Evolutionary conservation across 306 rosid species (phyloP).

Genomic region (Lupinus albus): DNA sequence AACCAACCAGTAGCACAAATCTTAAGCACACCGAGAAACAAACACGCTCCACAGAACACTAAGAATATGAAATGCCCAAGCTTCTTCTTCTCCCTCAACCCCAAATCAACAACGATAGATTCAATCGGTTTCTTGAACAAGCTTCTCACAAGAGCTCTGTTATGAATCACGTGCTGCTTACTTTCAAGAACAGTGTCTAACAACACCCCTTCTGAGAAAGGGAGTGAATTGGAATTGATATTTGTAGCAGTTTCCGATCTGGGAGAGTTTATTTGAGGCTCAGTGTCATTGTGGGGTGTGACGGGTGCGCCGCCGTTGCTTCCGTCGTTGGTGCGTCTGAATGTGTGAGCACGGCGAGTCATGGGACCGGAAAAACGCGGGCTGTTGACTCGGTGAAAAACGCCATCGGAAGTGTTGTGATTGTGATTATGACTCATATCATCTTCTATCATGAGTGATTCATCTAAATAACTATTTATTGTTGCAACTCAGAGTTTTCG

Average conservation of each 20-base stretch:
- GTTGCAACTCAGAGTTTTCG: too few relatives aligned
- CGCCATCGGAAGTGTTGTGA: conserved; percentile 68
- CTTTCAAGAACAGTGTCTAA: conserved; percentile 53
- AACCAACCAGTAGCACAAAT: conserved; percentile 97
- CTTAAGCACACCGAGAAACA: conserved; percentile 83
- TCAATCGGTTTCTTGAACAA: conserved; percentile 64
- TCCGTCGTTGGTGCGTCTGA: conserved; percentile 64
- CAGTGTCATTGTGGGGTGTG: conserved; percentile 67
- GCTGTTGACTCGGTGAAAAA: conserved; percentile 83
- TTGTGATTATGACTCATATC: conserved; percentile 60
- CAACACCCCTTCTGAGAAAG: conserved; percentile 53
- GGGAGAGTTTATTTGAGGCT: conserved; percentile 70
- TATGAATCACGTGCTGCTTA: conserved; percentile 68
- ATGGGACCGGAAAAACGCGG: conserved; percentile 91
- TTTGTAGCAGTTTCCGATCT: conserved; percentile 60
- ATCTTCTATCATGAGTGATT: not conserved
- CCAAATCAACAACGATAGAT: conserved; percentile 62
- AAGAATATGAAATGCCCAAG: conserved; percentile 92
- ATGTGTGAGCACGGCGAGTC: conserved; percentile 96
- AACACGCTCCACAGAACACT: conserved; percentile 76
- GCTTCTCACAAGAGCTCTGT: conserved; percentile 56
- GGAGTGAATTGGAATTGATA: conserved; percentile 17
- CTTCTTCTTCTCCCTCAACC: conserved; percentile 70
- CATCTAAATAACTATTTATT: too few relatives aligned
- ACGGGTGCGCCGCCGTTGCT: conserved; percentile 13